Conservation (phyloP, 208 protist genomes). For the Leptomonas pyrrhocoris region DNA sequence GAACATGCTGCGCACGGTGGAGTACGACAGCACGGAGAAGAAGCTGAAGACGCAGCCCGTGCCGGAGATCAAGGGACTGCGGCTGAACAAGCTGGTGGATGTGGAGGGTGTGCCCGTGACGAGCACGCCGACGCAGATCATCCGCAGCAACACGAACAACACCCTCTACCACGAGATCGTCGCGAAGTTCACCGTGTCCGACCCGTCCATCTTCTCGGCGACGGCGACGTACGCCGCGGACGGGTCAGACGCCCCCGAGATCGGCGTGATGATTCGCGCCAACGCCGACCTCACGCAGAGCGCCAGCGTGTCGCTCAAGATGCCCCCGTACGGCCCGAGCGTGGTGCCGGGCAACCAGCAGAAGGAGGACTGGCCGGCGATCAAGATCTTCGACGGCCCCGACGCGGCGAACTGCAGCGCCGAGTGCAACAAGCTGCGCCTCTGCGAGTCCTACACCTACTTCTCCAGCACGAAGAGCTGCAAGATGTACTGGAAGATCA, state of each 20-base stretch:
- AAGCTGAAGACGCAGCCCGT: conserved; percentile 40
- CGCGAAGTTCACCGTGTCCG: conserved; percentile 35
- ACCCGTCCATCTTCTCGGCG: conserved; percentile 18
- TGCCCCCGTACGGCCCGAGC: conserved; percentile 25
- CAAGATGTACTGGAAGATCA: conserved; percentile 35
- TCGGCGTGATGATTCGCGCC: conserved; percentile 38
- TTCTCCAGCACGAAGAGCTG: conserved; percentile 12
- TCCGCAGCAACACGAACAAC: conserved; percentile 6
- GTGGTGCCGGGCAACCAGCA: conserved; percentile 8
- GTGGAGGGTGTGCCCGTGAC: conserved; percentile 10
- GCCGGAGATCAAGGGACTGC: conserved; percentile 33
- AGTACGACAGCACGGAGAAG: conserved; percentile 38
- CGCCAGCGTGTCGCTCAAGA: conserved; percentile 35
- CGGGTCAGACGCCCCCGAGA: conserved; percentile 29
- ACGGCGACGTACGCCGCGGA: conserved; percentile 19
- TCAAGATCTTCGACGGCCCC: conserved; percentile 27
- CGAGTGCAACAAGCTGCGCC: conserved; percentile 33
- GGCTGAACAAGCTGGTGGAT: conserved; percentile 22
- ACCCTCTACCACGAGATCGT: conserved; percentile 48
- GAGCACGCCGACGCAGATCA: conserved; percentile 15
- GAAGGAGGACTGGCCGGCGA: conserved; percentile 18
- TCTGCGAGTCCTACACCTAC: conserved; percentile 37
- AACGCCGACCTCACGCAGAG: conserved; percentile 16
- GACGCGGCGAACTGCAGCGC: conserved; percentile 28
- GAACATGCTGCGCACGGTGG: no score